These are phyloP conservation scores for Trichoderma aggressivum DNA, from an alignment of 2,329 filamentous ascomycete genomes.

Conservation along the genomic window DNA sequence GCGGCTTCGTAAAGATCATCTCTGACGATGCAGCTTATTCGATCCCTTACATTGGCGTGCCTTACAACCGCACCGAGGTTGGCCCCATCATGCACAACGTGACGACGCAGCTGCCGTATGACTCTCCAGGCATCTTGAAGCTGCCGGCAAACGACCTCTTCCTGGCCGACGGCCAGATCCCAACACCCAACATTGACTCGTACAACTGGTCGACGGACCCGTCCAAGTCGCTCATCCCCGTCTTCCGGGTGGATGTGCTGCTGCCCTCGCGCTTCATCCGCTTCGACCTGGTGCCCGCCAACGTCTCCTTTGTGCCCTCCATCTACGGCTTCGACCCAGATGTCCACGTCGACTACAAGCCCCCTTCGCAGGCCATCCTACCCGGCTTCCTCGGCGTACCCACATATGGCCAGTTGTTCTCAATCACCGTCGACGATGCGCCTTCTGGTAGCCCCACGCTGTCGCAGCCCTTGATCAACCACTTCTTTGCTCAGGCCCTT, in stretches of 20 bases:
- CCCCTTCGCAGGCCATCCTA: background rate
- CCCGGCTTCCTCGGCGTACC: background rate
- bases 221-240: background rate
- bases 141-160: background rate
- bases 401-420: background rate
- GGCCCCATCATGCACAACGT: background rate
- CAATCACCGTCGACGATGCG: background rate
- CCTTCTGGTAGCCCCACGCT: background rate
- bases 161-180: background rate
- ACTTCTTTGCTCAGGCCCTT: background rate
- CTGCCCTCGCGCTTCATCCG: background rate
- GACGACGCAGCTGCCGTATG: background rate
- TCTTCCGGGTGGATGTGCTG: background rate
- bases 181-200: background rate
- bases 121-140: background rate
- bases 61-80: background rate
- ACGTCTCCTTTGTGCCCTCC: background rate
- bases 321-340: constrained; percentile 2
- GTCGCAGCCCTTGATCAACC: background rate
- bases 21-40: background rate
- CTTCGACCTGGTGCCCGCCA: background rate
- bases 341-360: background rate
- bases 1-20: background rate
- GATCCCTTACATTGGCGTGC: background rate
- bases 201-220: background rate